Conservation (phyloP, 208 protist species). For the Endotrypanum monterogeii region DNA sequence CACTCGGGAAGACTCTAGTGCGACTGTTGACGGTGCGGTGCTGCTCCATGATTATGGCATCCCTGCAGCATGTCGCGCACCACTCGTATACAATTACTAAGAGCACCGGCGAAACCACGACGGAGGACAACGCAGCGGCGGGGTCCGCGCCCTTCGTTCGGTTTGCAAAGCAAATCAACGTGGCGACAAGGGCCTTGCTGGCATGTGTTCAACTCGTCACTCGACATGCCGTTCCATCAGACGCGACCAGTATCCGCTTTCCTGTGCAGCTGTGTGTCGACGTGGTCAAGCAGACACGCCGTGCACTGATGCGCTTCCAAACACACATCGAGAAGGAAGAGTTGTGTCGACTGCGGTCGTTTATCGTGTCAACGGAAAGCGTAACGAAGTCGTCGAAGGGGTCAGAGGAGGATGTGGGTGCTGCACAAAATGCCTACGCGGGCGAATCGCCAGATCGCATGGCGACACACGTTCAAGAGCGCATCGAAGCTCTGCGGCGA, state of each 20-base stretch:
- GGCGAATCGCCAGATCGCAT: slow-evolving; percentile 21
- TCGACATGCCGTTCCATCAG: slow-evolving; percentile 43
- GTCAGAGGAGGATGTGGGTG: slow-evolving; percentile 8
- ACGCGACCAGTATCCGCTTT: slow-evolving; percentile 59
- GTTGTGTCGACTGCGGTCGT: slow-evolving; percentile 11
- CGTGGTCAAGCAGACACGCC: slow-evolving; percentile 67
- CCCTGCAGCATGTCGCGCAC: slow-evolving; percentile 64
- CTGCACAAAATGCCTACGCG: slow-evolving; percentile 12
- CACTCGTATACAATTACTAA: slow-evolving; percentile 43
- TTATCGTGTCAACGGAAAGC: slow-evolving; percentile 2
- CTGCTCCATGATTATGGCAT: slow-evolving; percentile 62
- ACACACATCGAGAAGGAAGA: slow-evolving; percentile 42
- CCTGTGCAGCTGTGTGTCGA: slow-evolving; percentile 71
- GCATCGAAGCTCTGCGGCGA: slow-evolving; percentile 36
- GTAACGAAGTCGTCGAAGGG: slow-evolving; percentile 3
- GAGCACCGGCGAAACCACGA: background rate
- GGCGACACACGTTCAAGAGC: slow-evolving; percentile 22
- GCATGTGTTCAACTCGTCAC: slow-evolving; percentile 57
- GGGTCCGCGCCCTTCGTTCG: slow-evolving; percentile 32
- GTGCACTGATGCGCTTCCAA: slow-evolving; percentile 53
- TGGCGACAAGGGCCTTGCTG: slow-evolving; percentile 52
- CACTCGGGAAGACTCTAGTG: slow-evolving; percentile 56
- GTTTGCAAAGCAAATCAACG: slow-evolving; percentile 56
- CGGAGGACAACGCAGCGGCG: background rate
- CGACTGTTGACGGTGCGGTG: slow-evolving; percentile 75